These are phyloP conservation scores for Pseudocercospora fuligena DNA, from an alignment of 2,329 filamentous ascomycete species.

Conservation along the genomic window DNA sequence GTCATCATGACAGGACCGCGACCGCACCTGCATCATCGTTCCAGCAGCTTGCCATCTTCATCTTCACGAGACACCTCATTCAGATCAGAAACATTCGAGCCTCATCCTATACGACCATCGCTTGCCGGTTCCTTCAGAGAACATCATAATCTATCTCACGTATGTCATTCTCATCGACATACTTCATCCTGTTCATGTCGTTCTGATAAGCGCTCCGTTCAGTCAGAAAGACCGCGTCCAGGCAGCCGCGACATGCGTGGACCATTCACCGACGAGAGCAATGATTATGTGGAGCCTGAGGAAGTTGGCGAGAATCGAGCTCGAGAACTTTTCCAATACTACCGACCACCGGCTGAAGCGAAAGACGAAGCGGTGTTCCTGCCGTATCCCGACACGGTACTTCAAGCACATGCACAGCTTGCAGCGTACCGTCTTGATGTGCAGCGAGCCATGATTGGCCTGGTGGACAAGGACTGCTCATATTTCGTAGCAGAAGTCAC, in stretches of 20 bases:
- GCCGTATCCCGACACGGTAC: conserved; percentile 43
- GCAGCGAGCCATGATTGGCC: conserved; percentile 56
- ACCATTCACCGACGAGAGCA: conserved; percentile 18
- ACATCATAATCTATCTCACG: neutral
- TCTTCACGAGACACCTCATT: neutral
- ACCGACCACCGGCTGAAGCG: conserved; percentile 29
- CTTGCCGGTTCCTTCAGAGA: neutral
- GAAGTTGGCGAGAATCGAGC: conserved; percentile 32
- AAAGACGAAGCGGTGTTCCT: conserved; percentile 25
- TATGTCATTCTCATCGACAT: neutral
- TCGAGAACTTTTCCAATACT: conserved; percentile 35
- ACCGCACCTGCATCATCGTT: neutral
- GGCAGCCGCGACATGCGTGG: neutral
- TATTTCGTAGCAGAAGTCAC: conserved; percentile 60
- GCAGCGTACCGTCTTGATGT: conserved; percentile 54
- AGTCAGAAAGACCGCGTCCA: neutral
- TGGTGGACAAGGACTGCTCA: conserved; percentile 55
- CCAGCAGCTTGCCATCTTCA: neutral
- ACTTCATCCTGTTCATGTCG: neutral
- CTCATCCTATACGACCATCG: neutral
- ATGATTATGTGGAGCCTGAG: conserved; percentile 28
- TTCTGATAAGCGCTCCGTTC: neutral
- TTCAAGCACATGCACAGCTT: conserved; percentile 56
- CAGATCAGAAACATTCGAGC: neutral
- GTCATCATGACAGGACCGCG: neutral